Base-by-base conservation (phyloP, 371 early-diverging fungal species). In the Rhizopus microsporus region DNA sequence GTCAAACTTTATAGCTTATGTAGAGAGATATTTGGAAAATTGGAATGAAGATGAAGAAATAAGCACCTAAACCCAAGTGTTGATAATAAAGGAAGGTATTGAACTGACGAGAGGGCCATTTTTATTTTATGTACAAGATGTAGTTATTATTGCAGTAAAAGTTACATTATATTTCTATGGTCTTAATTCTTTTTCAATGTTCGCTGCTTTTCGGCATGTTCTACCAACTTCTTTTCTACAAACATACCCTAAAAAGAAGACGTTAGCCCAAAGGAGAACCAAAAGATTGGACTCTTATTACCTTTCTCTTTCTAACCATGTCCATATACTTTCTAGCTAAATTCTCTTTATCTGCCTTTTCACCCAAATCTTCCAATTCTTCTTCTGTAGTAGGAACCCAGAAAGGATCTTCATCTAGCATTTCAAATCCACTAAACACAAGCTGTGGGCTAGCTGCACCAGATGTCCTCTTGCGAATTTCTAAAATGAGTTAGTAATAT, bases 321-420 rank as follows among this genome's bases (percentile, higher is more conserved):
- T 96, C 95, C 92, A 98, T 92, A 71, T 99, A 97, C 70, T 88
- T 91, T 57, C 85, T 91, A 17, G 97, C 97, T n/a, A 93, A 67
- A 63, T 98, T 99, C 42, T 97, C 99, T 10, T 90, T 69, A 59
- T 98, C 98, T 1, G 96, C 94, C 72, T 95, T 96, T 54, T 94
- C 96, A 30, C 98, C 98, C 55, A 97, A 71, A 72, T 98, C 98
- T 66, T 98, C 99, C 51, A 99, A 74, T 70, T 97, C 98, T 68
- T 97, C 96, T 63, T 93, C 89, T 1, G 98, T 97, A 1, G 88
- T 90, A 4, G 99, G 99, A 7, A 96, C 95, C 98, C 98, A 98
- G 83, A 95, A 97, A 12, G 99, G 99, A 74, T 99, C 97, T 57
- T 86, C 78, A 54, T 96, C 94, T 45, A 97, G 69, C 60, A 91